phyloP scores from a whole-genome alignment of 2,329 filamentous ascomycete genomes.

The Diaporthe vexans region DNA sequence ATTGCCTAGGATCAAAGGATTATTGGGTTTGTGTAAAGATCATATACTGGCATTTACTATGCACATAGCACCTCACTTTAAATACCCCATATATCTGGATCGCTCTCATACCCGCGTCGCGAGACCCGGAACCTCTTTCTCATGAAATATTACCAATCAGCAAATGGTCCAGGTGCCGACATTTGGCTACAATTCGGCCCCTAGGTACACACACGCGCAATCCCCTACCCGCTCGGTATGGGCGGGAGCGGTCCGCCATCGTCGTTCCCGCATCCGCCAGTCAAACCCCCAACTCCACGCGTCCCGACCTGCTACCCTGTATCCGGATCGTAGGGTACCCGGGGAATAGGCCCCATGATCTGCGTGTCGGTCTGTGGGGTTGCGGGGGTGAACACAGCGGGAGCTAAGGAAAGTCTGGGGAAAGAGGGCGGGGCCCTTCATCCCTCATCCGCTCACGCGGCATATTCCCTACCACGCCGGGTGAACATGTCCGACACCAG shows the following conservation, averaged over 20 bases:
- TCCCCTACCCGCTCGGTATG: not conserved
- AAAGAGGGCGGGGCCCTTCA: not conserved
- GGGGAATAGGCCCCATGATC: not conserved
- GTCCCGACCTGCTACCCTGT: not conserved
- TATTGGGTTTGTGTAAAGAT: not conserved
- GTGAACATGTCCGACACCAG: slow-evolving; percentile 10
- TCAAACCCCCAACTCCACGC: too few relatives aligned
- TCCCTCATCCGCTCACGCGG: slow-evolving; percentile 11
- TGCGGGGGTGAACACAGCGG: not conserved
- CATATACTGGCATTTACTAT: not conserved
- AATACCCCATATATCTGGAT: slow-evolving; percentile 8
- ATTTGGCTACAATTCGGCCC: not conserved
- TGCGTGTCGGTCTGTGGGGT: not conserved
- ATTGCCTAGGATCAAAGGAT: too few relatives aligned
- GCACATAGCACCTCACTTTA: slow-evolving; percentile 15
- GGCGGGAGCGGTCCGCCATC: not conserved
- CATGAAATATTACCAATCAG: not conserved
- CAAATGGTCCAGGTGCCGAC: not conserved
- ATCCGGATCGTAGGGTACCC: not conserved
- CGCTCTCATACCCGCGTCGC: not conserved
- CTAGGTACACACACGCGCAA: not conserved
- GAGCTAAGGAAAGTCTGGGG: slow-evolving; percentile 20
- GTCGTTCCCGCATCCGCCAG: not conserved
- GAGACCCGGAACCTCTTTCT: not conserved
- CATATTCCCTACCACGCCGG: not conserved